Base-by-base conservation (phyloP, 2,329 filamentous ascomycete species). In the Celoporthe dispersa region DNA sequence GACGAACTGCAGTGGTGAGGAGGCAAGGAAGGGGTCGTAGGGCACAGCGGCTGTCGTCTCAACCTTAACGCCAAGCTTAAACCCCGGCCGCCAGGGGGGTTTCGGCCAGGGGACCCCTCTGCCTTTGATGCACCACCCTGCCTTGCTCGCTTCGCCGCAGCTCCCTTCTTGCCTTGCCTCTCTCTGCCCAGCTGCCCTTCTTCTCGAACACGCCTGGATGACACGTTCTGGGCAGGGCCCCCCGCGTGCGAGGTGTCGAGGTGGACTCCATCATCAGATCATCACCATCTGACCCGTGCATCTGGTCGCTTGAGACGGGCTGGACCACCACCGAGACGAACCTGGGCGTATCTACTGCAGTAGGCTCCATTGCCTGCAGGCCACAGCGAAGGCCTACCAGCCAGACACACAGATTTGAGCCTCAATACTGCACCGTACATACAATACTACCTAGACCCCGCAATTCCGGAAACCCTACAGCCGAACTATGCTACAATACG, bases 41-140 rank as follows among this genome's bases (percentile, higher is more conserved):
- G 39, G 59, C 19, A 25, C 28, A 8, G 68, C 67, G 65, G 59
- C 12, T 16, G 3, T 8, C 37, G 51, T 66, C 25, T 53, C 60
- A 68, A 68, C 65, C 68, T 70, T 68, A 61, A 67, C 16, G 51
- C 53, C 60, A 68, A 68, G 65, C 68, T 68, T 68, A 67, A 68
- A 68, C 68, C 44, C 60, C n/a, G 37, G 22, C 59, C 5, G 41
- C 44, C 68, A 67, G 60, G 53, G 64, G 53, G 41, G 33, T 67
- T 51, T 67, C 59, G 57, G 41, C 68, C 35, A 28, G 41, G 39
- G 39, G 28, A 28, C 25, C 39, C 39, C 41, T 31, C 28, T 44
- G 35, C 51, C 53, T 31, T 16, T 57, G 53, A 57, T 19, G 53
- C 53, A 31, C 25, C 22, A 48, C 53, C 53, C 12, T 28, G 28